phyloP scores from a whole-genome alignment of 2,329 filamentous ascomycete genomes.

The Penicillium freii region DNA sequence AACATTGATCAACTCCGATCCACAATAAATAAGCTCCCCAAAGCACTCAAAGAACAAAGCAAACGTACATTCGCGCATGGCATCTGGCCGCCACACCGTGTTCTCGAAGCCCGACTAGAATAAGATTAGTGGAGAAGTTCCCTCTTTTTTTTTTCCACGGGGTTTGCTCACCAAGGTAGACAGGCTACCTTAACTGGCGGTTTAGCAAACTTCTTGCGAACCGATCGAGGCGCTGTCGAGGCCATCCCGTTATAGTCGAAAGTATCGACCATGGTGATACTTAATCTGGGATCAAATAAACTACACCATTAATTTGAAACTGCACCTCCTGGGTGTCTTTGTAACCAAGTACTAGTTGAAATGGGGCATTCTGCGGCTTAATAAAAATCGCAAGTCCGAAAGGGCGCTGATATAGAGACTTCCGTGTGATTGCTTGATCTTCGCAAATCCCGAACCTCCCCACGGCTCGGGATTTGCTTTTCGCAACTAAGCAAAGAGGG shows the following conservation, averaged over 20 bases:
- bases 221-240: conserved; percentile 29
- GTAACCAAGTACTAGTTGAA: not conserved
- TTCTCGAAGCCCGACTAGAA: conserved; percentile 43
- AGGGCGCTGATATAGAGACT: conserved; percentile 34
- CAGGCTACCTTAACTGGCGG: conserved; percentile 48
- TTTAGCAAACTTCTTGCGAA: conserved; percentile 46
- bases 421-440: conserved; percentile 31
- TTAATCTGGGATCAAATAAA: not conserved
- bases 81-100: conserved; percentile 46
- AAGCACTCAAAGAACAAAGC: not conserved
- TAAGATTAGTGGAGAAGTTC: conserved; percentile 8
- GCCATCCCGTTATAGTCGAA: conserved; percentile 25
- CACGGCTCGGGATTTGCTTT: conserved; percentile 36
- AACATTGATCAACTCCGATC: not conserved
- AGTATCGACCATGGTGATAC: conserved; percentile 22
- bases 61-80: conserved; percentile 44
- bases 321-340: not conserved
- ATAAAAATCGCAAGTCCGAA: conserved; percentile 5
- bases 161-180: conserved; percentile 40
- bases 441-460: conserved; percentile 35
- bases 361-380: conserved; percentile 1
- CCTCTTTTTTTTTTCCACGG: not conserved
- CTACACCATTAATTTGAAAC: conserved; percentile 2
- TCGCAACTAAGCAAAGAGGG: not conserved
- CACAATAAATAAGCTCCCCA: not conserved